Percentiles rank a stretch among this genome's conserved stretches.
Conservation (phyloP, 83 land plant species). For the Picea abies region DNA sequence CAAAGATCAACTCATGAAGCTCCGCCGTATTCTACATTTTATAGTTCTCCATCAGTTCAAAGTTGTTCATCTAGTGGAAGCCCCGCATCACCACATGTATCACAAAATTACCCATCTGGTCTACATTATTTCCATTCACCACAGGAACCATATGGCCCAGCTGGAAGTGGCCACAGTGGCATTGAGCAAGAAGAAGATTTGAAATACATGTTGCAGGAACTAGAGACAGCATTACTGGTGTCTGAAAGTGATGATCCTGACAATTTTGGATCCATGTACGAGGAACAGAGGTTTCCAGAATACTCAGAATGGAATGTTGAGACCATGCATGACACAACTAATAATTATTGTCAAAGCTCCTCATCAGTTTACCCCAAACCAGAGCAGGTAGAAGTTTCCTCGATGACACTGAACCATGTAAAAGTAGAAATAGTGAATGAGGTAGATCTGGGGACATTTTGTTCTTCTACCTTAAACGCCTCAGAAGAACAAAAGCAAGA, state of each 20-base stretch:
- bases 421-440: conserved; percentile 20
- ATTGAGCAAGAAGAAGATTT: conserved; percentile 41
- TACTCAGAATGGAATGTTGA: conserved; percentile 30
- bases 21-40: conserved; percentile 7
- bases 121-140: conserved; percentile 25
- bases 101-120: conserved; percentile 38
- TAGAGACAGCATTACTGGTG: conserved; percentile 51
- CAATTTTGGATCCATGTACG: conserved; percentile 26
- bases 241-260: conserved; percentile 13
- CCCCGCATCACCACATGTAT: conserved; percentile 49
- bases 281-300: conserved; percentile 11
- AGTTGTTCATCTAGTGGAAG: conserved; percentile 22
- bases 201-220: conserved; percentile 44
- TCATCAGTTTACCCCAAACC: conserved; percentile 11
- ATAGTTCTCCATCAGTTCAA: conserved; percentile 18
- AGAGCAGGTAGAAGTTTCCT: conserved; percentile 6
- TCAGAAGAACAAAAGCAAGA: conserved; percentile 16
- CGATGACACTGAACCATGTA: not conserved
- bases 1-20: conserved; percentile 10
- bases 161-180: conserved; percentile 38
- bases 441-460: not conserved
- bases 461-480: not conserved
- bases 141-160: conserved; percentile 30
- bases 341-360: conserved; percentile 14
- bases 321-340: conserved; percentile 10